These are phyloP conservation scores for Penicillium paxilli DNA, from an alignment of 495 filamentous ascomycete genomes.

Conservation along the genomic window DNA sequence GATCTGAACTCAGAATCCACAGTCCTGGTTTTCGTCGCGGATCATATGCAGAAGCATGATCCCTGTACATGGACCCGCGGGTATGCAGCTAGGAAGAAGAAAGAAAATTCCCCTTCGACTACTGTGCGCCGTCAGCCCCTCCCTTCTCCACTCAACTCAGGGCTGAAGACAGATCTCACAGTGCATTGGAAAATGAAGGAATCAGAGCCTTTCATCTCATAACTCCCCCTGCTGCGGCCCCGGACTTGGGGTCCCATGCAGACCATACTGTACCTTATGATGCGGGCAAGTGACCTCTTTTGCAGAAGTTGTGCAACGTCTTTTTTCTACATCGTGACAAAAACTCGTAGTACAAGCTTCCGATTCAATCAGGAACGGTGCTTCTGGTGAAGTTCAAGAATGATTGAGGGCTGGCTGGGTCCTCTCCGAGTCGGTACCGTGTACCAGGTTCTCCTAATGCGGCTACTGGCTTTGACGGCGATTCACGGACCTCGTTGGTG, in stretches of 20 bases:
- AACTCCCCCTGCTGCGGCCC: neutral
- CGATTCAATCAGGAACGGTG: neutral
- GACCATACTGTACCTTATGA: neutral
- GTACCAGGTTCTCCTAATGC: constrained; percentile 3
- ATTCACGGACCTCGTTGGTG: neutral
- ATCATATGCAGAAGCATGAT: constrained; percentile 11
- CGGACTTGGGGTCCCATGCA: neutral
- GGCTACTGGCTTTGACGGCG: neutral
- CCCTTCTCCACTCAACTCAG: neutral
- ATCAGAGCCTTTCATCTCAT: neutral
- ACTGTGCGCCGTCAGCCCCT: neutral
- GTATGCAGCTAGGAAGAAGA: neutral
- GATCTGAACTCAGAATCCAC: constrained; percentile 8
- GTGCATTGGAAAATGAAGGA: neutral
- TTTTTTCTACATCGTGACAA: no score
- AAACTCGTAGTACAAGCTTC: neutral
- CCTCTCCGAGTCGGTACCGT: neutral
- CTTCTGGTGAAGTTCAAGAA: no score
- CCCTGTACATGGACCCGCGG: neutral
- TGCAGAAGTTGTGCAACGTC: constrained; percentile 4
- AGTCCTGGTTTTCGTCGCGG: constrained; percentile 13
- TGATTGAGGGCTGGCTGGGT: constrained; percentile 12
- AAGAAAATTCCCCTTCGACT: neutral
- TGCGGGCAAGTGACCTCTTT: neutral
- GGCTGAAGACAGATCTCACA: neutral